These are phyloP conservation scores for Aspergillus pseudoviridinutans DNA, from an alignment of 2,329 filamentous ascomycete species.

Conservation along the genomic window DNA sequence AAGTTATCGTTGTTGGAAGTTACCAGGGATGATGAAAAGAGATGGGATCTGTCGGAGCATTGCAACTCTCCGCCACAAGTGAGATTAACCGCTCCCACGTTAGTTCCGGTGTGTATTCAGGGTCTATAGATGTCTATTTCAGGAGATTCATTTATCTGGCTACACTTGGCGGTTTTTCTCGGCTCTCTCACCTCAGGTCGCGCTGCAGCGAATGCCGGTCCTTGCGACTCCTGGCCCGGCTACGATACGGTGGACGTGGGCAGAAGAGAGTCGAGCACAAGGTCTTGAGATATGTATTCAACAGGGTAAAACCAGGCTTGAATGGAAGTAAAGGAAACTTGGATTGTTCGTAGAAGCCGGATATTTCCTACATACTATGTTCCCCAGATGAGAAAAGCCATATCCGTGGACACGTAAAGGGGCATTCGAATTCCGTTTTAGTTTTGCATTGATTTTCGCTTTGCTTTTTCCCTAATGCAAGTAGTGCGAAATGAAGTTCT, in stretches of 20 bases:
- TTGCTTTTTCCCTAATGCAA: conserved; percentile 38
- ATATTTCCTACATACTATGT: conserved; percentile 27
- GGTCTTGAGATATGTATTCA: background rate
- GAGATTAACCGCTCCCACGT: background rate
- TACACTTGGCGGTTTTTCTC: background rate
- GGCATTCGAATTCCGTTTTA: conserved; percentile 26
- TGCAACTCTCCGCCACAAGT: background rate
- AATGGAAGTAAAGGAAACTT: conserved; percentile 12
- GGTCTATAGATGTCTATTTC: background rate
- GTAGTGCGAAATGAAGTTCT: conserved; percentile 37
- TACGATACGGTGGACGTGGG: too few relatives aligned
- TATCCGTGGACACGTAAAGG: conserved; percentile 22
- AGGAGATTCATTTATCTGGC: background rate
- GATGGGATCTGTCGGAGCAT: background rate
- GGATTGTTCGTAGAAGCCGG: conserved; percentile 16
- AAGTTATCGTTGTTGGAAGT: background rate
- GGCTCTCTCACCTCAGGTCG: too few relatives aligned
- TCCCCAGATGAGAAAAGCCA: conserved; percentile 23
- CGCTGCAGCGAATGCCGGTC: too few relatives aligned
- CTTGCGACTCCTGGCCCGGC: too few relatives aligned
- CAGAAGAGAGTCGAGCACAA: too few relatives aligned
- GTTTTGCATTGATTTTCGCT: conserved; percentile 33
- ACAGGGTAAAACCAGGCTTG: background rate
- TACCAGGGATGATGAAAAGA: background rate
- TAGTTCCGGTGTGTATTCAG: background rate